A percentile compares a stretch with the other conserved stretches of the same genome.
These are phyloP conservation scores for Claviceps pazoutovae DNA, from an alignment of 2,329 filamentous ascomycete species.

Conservation along the genomic window DNA sequence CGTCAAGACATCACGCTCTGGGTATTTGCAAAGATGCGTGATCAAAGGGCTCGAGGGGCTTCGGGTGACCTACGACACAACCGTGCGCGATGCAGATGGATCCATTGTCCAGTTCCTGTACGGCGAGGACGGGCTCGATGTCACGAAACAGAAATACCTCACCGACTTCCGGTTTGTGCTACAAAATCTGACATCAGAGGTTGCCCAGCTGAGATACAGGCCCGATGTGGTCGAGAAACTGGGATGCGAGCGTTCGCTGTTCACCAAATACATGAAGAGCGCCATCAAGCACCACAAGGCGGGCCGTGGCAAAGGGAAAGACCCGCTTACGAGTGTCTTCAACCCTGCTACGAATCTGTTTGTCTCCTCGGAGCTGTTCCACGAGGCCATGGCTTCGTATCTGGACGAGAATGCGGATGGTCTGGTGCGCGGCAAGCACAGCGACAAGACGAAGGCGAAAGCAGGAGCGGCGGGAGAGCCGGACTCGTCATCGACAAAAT, in stretches of 20 bases:
- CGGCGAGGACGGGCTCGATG: constrained; percentile 88
- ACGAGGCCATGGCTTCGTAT: constrained; percentile 57
- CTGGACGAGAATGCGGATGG: constrained; percentile 60
- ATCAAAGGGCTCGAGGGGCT: constrained; percentile 98
- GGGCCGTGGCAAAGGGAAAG: constrained; percentile 43
- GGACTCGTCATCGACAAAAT: constrained; percentile 13
- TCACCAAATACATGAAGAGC: constrained; percentile 68
- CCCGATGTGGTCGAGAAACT: constrained; percentile 31
- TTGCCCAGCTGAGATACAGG: constrained; percentile 59
- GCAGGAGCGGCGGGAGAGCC: not conserved
- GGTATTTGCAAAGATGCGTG: constrained; percentile 89
- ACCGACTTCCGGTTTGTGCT: constrained; percentile 82
- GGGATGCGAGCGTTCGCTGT: constrained; percentile 40
- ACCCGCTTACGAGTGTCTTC: constrained; percentile 61
- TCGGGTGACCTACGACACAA: constrained; percentile 82
- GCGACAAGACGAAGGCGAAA: constrained; percentile 16
- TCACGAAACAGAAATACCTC: constrained; percentile 86
- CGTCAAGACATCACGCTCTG: constrained; percentile 94
- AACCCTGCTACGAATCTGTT: constrained; percentile 68
- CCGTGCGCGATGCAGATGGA: constrained; percentile 87
- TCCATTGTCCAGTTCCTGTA: constrained; percentile 91
- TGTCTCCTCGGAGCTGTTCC: constrained; percentile 81
- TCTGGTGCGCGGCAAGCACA: constrained; percentile 33
- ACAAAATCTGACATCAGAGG: constrained; percentile 69
- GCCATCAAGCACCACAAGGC: constrained; percentile 58